phyloP scores from a whole-genome alignment of 345 rosid genomes.

The Lepidium africanum region DNA sequence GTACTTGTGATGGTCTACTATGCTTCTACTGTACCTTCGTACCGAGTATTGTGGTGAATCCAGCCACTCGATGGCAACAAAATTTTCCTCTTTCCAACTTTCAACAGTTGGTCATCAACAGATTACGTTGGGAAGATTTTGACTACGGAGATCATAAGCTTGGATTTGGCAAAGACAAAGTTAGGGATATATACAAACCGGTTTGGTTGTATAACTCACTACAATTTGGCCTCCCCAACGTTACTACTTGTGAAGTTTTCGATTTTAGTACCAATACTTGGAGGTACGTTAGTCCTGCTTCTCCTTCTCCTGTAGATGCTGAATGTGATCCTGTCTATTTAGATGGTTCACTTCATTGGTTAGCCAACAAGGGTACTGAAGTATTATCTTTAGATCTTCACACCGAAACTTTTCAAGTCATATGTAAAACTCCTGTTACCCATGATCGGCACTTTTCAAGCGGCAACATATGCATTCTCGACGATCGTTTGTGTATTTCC shows the following conservation, averaged over 20 bases:
- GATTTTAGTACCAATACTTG: not conserved
- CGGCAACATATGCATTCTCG: too few relatives aligned
- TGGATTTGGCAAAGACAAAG: not conserved
- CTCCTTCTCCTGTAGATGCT: not conserved
- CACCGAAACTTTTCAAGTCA: too few relatives aligned
- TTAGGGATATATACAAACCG: not conserved
- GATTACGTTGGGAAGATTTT: too few relatives aligned
- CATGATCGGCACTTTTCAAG: too few relatives aligned
- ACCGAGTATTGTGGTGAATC: not conserved
- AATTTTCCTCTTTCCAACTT: not conserved
- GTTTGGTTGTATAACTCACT: not conserved
- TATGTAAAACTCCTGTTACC: too few relatives aligned
- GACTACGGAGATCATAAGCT: not conserved
- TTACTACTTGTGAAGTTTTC: not conserved
- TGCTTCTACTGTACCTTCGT: not conserved
- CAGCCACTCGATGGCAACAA: not conserved
- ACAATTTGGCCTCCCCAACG: too few relatives aligned
- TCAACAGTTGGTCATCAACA: not conserved
- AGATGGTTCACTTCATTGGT: not conserved
- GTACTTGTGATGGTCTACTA: not conserved
- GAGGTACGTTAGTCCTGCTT: not conserved
- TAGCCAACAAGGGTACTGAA: not conserved
- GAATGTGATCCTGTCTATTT: not conserved
- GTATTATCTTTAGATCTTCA: not conserved
- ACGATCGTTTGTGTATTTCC: too few relatives aligned